phyloP scores from a whole-genome alignment of 1,284 basidiomycete genomes.

The Flammula alnicola region DNA sequence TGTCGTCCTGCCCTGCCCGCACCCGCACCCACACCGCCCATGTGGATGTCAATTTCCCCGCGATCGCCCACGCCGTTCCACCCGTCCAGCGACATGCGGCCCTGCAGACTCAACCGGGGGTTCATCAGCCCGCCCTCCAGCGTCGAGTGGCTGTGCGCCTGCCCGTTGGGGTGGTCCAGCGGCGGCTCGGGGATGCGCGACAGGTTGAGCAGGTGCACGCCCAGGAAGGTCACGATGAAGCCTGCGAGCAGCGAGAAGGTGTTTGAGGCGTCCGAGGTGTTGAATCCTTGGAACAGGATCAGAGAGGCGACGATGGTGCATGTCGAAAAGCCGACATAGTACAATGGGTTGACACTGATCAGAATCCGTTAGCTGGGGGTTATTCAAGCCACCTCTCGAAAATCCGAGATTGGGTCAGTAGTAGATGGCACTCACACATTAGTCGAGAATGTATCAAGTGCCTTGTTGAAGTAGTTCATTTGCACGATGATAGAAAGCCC shows the following conservation, averaged over 20 bases:
- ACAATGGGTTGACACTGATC: slow-evolving; percentile 93
- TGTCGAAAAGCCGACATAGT: slow-evolving; percentile 98
- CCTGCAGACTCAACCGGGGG: slow-evolving; percentile 71
- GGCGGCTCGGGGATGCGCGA: slow-evolving; percentile 69
- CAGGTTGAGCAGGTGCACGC: slow-evolving; percentile 89
- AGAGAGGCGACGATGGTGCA: slow-evolving; percentile 94
- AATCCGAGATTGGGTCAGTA: not conserved
- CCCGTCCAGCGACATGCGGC: slow-evolving; percentile 71
- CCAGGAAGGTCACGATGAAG: slow-evolving; percentile 90
- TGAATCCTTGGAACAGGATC: slow-evolving; percentile 96
- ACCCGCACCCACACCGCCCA: slow-evolving; percentile 19
- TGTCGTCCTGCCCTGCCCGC: slow-evolving; percentile 33
- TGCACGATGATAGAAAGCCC: slow-evolving; percentile 90
- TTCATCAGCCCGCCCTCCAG: slow-evolving; percentile 82
- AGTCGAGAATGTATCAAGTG: slow-evolving; percentile 95
- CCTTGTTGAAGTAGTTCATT: slow-evolving; percentile 99
- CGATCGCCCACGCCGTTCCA: slow-evolving; percentile 55
- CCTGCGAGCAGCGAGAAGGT: slow-evolving; percentile 87
- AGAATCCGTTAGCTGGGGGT: slow-evolving; percentile 13
- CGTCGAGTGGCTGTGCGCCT: slow-evolving; percentile 48
- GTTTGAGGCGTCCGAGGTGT: slow-evolving; percentile 84
- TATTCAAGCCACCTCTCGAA: not conserved
- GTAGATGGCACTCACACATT: slow-evolving; percentile 98
- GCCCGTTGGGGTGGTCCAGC: slow-evolving; percentile 42
- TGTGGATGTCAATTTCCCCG: slow-evolving; percentile 34